A percentile compares a stretch with the other conserved stretches of the same genome.
Conservation (phyloP, 2,329 filamentous ascomycete species). For the Seiridium unicorne region DNA sequence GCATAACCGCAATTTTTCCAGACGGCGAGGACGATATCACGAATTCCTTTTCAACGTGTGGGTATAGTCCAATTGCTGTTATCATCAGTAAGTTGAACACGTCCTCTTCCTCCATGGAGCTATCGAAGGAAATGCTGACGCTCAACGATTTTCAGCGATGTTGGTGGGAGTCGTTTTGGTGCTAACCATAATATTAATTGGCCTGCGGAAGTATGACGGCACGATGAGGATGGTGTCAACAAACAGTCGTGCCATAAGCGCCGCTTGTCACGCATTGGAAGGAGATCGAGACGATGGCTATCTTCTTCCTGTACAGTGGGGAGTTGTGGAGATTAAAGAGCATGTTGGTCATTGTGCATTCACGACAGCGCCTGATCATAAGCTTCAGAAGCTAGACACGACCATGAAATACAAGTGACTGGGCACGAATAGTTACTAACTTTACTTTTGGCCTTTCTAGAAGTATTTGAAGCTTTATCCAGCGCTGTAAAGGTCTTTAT, state of each 20-base stretch:
- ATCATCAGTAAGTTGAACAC: constrained; percentile 16
- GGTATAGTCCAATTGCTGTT: constrained; percentile 26
- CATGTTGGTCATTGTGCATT: constrained; percentile 1
- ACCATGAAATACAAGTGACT: background rate
- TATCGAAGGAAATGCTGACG: background rate
- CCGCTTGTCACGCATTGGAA: constrained; percentile 22
- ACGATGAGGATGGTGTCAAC: constrained; percentile 30
- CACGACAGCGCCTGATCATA: background rate
- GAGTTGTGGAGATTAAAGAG: constrained; percentile 18
- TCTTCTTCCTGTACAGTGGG: constrained; percentile 24
- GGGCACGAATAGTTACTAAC: too few species aligned
- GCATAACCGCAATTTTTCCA: constrained; percentile 27
- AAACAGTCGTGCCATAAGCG: constrained; percentile 29
- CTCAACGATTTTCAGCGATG: background rate
- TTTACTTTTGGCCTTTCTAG: too few species aligned
- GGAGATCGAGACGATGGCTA: constrained; percentile 21
- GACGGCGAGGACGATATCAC: constrained; percentile 17
- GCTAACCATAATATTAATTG: background rate
- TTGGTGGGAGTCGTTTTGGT: background rate
- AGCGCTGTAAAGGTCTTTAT: too few species aligned
- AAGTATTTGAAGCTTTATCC: too few species aligned
- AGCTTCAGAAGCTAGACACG: background rate
- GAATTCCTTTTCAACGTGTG: constrained; percentile 29
- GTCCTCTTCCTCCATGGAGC: background rate
- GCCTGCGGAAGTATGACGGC: constrained; percentile 23